A percentile compares a stretch with the other conserved stretches of the same genome.
Evolutionary conservation across 192 early-diverging fungal species (phyloP).

Genomic region (Lunasporangiospora selenospora): DNA sequence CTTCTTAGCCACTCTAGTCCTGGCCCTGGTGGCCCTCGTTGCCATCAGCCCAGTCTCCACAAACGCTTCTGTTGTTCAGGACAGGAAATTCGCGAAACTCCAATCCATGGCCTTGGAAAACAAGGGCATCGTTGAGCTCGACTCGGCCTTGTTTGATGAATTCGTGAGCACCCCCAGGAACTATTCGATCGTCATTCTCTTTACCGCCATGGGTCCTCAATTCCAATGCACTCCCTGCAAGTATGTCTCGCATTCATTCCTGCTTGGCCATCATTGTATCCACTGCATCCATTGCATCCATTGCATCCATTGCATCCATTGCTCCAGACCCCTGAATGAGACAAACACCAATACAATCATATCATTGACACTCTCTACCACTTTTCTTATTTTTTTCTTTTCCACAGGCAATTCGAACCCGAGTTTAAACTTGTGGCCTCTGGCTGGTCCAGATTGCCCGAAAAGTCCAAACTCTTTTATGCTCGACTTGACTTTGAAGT

Average conservation of each 20-base stretch:
- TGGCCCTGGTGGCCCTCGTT: no score
- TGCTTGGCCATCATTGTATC: no score
- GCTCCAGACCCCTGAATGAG: no score
- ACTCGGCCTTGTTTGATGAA: constrained; percentile 60
- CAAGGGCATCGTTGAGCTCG: constrained; percentile 53
- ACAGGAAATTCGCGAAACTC: constrained; percentile 10
- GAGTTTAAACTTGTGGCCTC: constrained; percentile 64
- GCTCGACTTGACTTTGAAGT: no score
- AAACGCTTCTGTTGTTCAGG: no score
- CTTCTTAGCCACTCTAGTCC: no score
- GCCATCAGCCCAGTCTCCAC: no score
- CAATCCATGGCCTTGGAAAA: constrained; percentile 11
- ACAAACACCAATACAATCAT: no score
- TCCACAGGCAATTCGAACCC: constrained; percentile 62
- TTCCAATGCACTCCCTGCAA: constrained; percentile 70
- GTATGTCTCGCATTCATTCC: constrained; percentile 51
- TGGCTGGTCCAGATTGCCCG: constrained; percentile 41
- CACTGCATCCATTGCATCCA: no score
- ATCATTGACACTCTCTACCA: no score
- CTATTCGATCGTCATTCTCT: constrained; percentile 64
- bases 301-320: no score
- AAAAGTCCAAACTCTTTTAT: constrained; percentile 51
- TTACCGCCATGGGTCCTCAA: constrained; percentile 64
- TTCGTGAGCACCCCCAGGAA: constrained; percentile 64
- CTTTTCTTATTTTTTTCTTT: constrained; percentile 6